These are phyloP conservation scores for Cordyceps militaris DNA, from an alignment of 2,329 filamentous ascomycete species.

Conservation along the genomic window DNA sequence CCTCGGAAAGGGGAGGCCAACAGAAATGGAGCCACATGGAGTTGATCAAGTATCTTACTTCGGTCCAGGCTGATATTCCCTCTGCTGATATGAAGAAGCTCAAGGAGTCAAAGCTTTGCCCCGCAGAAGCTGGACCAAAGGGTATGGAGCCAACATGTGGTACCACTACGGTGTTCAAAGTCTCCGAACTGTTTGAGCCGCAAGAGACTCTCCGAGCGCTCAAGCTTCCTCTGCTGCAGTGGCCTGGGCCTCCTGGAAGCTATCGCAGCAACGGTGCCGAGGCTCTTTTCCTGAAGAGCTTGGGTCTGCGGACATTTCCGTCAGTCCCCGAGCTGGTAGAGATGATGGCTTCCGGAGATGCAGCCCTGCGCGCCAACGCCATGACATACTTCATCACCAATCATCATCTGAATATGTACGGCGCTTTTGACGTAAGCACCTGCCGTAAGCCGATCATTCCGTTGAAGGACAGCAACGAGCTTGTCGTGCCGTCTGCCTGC, in stretches of 20 bases:
- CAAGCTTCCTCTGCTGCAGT: conserved; percentile 70
- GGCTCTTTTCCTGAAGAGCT: conserved; percentile 61
- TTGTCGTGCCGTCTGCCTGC: conserved; percentile 69
- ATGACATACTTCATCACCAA: conserved; percentile 79
- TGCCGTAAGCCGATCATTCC: conserved; percentile 61
- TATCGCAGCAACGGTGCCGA: conserved; percentile 62
- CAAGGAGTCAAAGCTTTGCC: conserved; percentile 71
- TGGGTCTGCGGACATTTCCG: conserved; percentile 70
- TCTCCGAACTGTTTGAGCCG: conserved; percentile 77
- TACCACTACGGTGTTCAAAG: conserved; percentile 54
- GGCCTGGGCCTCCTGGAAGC: conserved; percentile 60
- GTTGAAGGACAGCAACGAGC: conserved; percentile 57
- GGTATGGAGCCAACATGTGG: conserved; percentile 48
- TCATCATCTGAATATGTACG: conserved; percentile 72
- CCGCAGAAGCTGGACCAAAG: conserved; percentile 58
- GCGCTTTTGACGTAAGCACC: conserved; percentile 49
- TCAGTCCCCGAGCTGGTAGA: conserved; percentile 66
- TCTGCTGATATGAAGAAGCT: conserved; percentile 71
- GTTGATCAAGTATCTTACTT: conserved; percentile 87
- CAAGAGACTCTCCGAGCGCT: conserved; percentile 62
- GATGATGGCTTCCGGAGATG: conserved; percentile 62
- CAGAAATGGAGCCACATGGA: conserved; percentile 88
- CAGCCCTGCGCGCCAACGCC: conserved; percentile 55
- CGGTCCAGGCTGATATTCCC: conserved; percentile 85
- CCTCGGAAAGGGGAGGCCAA: conserved; percentile 44